Percentiles rank a stretch among this genome's conserved stretches.
These are phyloP conservation scores for Acanthamoeba lenticulata DNA, from an alignment of 208 protist species.

Conservation along the genomic window DNA sequence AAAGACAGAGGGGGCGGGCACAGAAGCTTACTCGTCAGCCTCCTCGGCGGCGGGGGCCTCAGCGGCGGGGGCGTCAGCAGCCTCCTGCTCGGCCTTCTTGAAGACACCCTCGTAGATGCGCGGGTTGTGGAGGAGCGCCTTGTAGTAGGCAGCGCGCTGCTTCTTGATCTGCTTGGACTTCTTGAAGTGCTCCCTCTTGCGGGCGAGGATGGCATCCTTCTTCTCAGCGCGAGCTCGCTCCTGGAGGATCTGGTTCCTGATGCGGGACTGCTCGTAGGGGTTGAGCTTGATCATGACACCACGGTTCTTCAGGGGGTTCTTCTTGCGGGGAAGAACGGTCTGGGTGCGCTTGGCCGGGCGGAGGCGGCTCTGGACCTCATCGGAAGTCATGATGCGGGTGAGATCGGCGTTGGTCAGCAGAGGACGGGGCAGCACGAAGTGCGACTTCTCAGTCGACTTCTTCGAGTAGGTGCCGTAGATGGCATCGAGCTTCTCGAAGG, in stretches of 20 bases:
- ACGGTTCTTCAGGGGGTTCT: slow-evolving; percentile 89
- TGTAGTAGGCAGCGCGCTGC: slow-evolving; percentile 63
- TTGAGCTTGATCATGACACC: slow-evolving; percentile 89
- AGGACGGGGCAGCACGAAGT: slow-evolving; percentile 85
- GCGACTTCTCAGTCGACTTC: slow-evolving; percentile 90
- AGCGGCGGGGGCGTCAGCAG: not conserved
- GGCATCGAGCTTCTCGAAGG: slow-evolving; percentile 97
- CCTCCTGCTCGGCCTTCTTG: not conserved
- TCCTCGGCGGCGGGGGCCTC: not conserved
- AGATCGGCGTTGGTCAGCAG: slow-evolving; percentile 92
- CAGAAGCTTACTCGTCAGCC: not conserved
- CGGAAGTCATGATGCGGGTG: slow-evolving; percentile 90
- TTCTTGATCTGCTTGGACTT: slow-evolving; percentile 74
- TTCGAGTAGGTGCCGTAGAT: slow-evolving; percentile 95
- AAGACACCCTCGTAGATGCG: slow-evolving; percentile 54
- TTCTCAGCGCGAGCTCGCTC: slow-evolving; percentile 72
- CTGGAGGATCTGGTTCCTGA: slow-evolving; percentile 51
- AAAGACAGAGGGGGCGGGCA: too few species aligned
- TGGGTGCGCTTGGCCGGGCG: slow-evolving; percentile 74
- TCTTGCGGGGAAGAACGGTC: slow-evolving; percentile 61
- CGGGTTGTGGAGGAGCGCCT: slow-evolving; percentile 67
- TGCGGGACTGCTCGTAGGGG: slow-evolving; percentile 85
- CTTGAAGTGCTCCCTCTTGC: slow-evolving; percentile 44
- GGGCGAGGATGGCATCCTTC: slow-evolving; percentile 70
- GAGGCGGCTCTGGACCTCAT: slow-evolving; percentile 88